Base-by-base conservation (phyloP, 1,284 basidiomycete species). In the Cryptococcus sp. region DNA sequence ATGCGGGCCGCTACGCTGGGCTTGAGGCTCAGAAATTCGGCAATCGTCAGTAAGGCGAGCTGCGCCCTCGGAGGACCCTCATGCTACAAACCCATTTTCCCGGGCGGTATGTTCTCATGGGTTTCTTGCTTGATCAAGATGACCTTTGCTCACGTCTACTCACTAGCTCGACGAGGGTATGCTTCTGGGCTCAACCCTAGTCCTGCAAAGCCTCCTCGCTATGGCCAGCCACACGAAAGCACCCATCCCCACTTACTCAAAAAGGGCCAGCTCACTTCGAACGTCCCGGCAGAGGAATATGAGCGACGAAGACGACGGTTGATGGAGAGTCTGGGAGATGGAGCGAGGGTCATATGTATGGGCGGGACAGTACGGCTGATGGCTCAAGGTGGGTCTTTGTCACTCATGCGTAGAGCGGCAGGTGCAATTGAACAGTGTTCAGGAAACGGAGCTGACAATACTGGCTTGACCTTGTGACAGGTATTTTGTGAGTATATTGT, bases 361-460 rank as follows among this genome's bases (percentile, higher is more conserved):
- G 87, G 90, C 3, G 90, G 88, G 0, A 86, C 88, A 10, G 81
- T 94, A 48, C 90, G 93, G 78, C 89, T 90, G 73, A 91, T 95
- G 87, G 89, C 88, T 59, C 87, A 85, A 72, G 88, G 90, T 90
- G 78, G 79, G 89, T 86, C 31, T 19, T 27, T 10, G 25, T 27
- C 15, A 42, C 41, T n/a, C 16, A n/a, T 20, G 13, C 13, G 41
- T 44, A 22, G 39, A 23, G n/a, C 5, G 10, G 6, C 19, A 23
- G 11, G 40, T 17, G 8, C 23, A 10, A 13, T 8, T 11, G 10
- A 2, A 5, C 5, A 3, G 13, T 40, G 22, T 42, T 8, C 44
- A 3, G 15, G 44, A 19, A 38, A 3, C 17, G 19, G 45, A 44
- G 60, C 60, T 59, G 41, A 62, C 40, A 41, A 27, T 41, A 20